Percentiles rank a stretch among this genome's conserved stretches.
Evolutionary conservation across 306 rosid genomes (phyloP).

Genomic region (Carpinus viminea): DNA sequence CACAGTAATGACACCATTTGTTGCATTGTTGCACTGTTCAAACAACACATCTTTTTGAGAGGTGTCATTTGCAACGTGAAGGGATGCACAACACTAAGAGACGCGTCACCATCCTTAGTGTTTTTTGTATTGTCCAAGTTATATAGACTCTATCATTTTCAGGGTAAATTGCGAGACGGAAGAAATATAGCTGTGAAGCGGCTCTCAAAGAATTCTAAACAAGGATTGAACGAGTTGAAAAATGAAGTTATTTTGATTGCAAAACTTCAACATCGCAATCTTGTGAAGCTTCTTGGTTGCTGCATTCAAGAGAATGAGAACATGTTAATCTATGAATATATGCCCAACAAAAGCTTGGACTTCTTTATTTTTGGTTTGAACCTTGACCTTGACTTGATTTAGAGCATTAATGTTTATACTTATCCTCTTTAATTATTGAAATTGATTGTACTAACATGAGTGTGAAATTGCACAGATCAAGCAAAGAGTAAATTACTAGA

Average conservation of each 20-base stretch:
- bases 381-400: neutral
- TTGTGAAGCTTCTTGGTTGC: constrained; percentile 45
- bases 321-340: constrained; percentile 39
- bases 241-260: constrained; percentile 32
- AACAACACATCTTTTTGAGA: too few relatives aligned
- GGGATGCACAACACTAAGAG: too few relatives aligned
- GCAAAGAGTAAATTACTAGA: constrained; percentile 1
- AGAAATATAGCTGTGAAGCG: constrained; percentile 67
- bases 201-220: constrained; percentile 51
- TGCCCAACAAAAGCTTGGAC: constrained; percentile 50
- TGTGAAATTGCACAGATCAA: constrained; percentile 5
- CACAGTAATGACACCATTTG: too few relatives aligned
- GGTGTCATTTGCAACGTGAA: too few relatives aligned
- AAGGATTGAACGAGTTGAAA: constrained; percentile 41
- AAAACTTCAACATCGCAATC: constrained; percentile 51
- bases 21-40: too few relatives aligned
- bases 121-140: neutral
- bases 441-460: neutral
- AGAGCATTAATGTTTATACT: neutral
- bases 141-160: neutral
- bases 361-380: constrained; percentile 40
- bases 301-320: constrained; percentile 41
- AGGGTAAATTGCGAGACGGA: constrained; percentile 57
- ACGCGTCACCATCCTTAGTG: too few relatives aligned
- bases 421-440: neutral